Percentiles rank a stretch among this genome's conserved stretches.
These are phyloP conservation scores for Populus ilicifolia DNA, from an alignment of 345 rosid species.

Conservation along the genomic window DNA sequence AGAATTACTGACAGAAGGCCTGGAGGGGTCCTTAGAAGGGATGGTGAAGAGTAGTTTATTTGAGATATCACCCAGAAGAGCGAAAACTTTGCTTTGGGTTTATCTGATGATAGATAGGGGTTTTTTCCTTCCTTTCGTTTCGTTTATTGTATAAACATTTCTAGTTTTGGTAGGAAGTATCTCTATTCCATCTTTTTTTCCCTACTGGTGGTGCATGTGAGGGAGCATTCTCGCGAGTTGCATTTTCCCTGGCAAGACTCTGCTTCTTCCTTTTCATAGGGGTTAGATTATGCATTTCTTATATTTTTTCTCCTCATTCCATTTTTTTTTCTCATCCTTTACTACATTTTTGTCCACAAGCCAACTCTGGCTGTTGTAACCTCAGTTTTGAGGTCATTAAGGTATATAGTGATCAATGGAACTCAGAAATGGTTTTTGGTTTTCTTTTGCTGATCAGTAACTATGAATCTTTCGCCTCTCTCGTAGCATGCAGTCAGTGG, in stretches of 20 bases:
- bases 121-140: background rate
- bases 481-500: background rate
- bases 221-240: background rate
- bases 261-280: background rate
- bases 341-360: background rate
- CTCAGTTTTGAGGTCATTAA: background rate
- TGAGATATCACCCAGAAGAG: background rate
- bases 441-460: background rate
- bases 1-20: conserved; percentile 9
- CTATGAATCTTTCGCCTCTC: background rate
- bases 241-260: background rate
- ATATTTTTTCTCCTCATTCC: background rate
- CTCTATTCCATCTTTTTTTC: conserved; percentile 2
- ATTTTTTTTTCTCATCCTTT: background rate
- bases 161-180: conserved; percentile 17
- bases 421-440: background rate
- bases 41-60: conserved; percentile 1
- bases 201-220: background rate
- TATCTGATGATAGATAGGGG: background rate
- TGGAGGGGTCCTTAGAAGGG: conserved; percentile 4
- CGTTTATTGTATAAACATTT: background rate
- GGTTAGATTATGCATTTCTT: background rate
- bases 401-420: background rate
- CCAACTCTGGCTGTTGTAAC: background rate
- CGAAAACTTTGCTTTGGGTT: background rate